These are phyloP conservation scores for Phytophthora pseudosyringae DNA, from an alignment of 352 stramenopile species.

Conservation along the genomic window DNA sequence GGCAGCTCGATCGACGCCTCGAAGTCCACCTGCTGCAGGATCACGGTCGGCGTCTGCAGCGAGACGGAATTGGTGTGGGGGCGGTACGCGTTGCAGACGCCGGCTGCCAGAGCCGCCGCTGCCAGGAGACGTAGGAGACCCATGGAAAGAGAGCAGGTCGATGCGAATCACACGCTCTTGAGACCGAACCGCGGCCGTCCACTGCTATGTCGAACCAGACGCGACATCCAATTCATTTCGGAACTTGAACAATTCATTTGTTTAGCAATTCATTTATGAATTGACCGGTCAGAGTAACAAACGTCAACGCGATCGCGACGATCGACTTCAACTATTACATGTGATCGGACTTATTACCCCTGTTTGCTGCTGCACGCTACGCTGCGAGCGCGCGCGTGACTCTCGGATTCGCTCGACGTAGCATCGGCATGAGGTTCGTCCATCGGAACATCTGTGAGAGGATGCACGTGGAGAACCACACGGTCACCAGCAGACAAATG, in stretches of 20 bases:
- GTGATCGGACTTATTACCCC: background rate
- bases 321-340: conserved; percentile 12
- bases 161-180: conserved; percentile 15
- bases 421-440: conserved; percentile 80
- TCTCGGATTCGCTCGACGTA: conserved; percentile 52
- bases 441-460: conserved; percentile 87
- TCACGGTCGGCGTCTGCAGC: conserved; percentile 63
- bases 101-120: conserved; percentile 2
- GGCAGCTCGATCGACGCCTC: conserved; percentile 66
- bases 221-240: conserved; percentile 5
- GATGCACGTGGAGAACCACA: conserved; percentile 92
- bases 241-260: background rate
- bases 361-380: conserved; percentile 11
- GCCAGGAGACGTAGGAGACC: conserved; percentile 16
- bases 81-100: conserved; percentile 13
- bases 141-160: conserved; percentile 14
- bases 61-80: conserved; percentile 15
- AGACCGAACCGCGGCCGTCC: conserved; percentile 1
- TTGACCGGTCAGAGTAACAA: conserved; percentile 2
- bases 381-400: conserved; percentile 49
- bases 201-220: background rate
- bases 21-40: conserved; percentile 77
- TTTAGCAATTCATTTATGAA: conserved; percentile 7
- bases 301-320: conserved; percentile 13
- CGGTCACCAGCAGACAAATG: conserved; percentile 82